Base-by-base conservation (phyloP, 495 filamentous ascomycete genomes). In the Astrothelium macrocarpum region DNA sequence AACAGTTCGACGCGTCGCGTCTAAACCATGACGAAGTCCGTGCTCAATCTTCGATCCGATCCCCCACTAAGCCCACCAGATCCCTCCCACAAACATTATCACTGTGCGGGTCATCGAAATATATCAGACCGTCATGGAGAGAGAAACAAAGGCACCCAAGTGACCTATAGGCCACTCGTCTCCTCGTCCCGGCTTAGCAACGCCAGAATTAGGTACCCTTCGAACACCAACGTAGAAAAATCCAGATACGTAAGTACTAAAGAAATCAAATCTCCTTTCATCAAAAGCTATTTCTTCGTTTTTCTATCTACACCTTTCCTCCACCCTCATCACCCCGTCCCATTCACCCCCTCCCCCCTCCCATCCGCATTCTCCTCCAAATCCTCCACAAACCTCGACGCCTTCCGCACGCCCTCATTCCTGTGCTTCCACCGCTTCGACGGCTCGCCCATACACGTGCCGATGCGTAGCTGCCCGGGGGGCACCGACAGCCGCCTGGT, bases 1-100 rank as follows among this genome's bases (percentile, higher is more conserved):
- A 29, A 56, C 5, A 23, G 45, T 49, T 5, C 49, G 49, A 56
- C 49, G 49, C 49, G 49, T 56, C 49, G 49, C 49, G 49, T 56
- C 49, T 7, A 56, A 29, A 16, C 49, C 3, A 56, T 56, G 49
- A 28, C 12, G n/a, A n/a, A n/a, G 49, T 29, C 49, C 25, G 49
- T 56, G 49, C 49, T 26, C 25, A 16, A 56, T 56, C 49, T 56
- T 16, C 49, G 23, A 56, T 56, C 49, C 20, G n/a, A n/a, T n/a
- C 25, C 49, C 11, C 20, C 4, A 29, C 26, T 4, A n/a, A n/a
- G n/a, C n/a, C n/a, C n/a, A n/a, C 49, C 49, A n/a, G 12, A 56
- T 56, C 49, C 49, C 26, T 56, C 43, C n/a, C 10, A 14, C 43
- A 20, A 49, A 20, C 3, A 49, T 20, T 3, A 49, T 18, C 43